Base-by-base conservation (phyloP, 2,329 filamentous ascomycete genomes). In the Aspergillus novoparasiticus region DNA sequence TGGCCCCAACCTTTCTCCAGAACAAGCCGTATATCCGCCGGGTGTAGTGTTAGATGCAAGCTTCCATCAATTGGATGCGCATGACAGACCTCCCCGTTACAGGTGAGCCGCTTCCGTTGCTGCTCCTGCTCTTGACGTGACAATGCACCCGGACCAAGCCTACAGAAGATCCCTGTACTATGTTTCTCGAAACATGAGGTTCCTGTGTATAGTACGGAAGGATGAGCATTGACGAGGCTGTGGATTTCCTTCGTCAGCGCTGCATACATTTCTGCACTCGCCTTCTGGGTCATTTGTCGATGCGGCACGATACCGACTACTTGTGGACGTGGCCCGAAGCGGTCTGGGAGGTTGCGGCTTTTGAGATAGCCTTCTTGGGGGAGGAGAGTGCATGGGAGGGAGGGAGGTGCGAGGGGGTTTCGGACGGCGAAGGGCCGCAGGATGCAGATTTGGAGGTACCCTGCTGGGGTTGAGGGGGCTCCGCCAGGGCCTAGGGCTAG, bases 151-250 rank as follows among this genome's bases (percentile, higher is more conserved):
- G 61, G 12, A 64, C 82, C 3, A 80, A 82, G 1, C 21, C 19
- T 50, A 11, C 90, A 85, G 76, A 94, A 95, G 0, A 96, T 83
- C 0, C 89, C 92, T 6, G 92, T 84, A 48, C 90, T 90, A 73
- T 94, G 89, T 80, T 94, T 94, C 77, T 95, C 92, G 68, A 95
- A 89, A 72, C 90, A 94, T 1, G 89, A 92, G 1, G 85, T 89
- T 0, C 86, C 90, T 10, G 88, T 86, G 71, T 83, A 85, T 61
- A 90, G 82, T 19, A 76, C 77, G 1, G 79, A 76, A 2, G 82
- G 82, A 68, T 82, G 78, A n/a, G 70, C 71, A 2, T 73, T 67
- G 12, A 82, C 82, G 28, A 92, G 80, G 4, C 75, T 75, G 60
- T 84, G 78, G 56, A 93, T 81, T 2, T 83, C 81, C 1, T 76